Conservation (phyloP, 495 filamentous ascomycete genomes). For the Astrothelium macrocarpum region DNA sequence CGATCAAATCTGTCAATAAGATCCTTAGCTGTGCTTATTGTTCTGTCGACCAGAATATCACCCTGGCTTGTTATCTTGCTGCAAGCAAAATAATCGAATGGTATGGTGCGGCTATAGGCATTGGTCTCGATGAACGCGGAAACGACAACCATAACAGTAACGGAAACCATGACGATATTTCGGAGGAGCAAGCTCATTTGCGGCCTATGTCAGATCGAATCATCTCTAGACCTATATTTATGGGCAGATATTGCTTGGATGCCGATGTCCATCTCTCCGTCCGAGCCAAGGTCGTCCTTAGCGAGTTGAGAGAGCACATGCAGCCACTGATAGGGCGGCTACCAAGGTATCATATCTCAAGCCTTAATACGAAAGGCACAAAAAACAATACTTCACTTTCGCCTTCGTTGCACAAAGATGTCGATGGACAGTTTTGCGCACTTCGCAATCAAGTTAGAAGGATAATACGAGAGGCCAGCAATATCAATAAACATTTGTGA, state of each 20-base stretch:
- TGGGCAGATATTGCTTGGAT: slow-evolving; percentile 7
- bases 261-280: slow-evolving; percentile 5
- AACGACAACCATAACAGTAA: not conserved
- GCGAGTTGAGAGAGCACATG: slow-evolving; percentile 5
- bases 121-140: not conserved
- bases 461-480: slow-evolving; percentile 6
- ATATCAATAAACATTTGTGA: slow-evolving; percentile 8
- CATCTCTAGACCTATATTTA: slow-evolving; percentile 4
- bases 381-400: not conserved
- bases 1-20: slow-evolving; percentile 5
- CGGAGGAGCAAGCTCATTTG: not conserved
- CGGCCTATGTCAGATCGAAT: slow-evolving; percentile 9
- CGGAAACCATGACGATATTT: not conserved
- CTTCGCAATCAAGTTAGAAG: slow-evolving; percentile 7
- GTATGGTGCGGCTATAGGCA: slow-evolving; percentile 5
- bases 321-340: slow-evolving; percentile 3
- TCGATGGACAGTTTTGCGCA: not conserved
- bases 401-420: not conserved
- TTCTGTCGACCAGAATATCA: not conserved
- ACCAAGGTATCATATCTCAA: slow-evolving; percentile 1
- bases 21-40: not conserved
- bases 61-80: slow-evolving; percentile 4
- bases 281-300: slow-evolving; percentile 7
- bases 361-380: not conserved
- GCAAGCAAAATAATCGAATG: slow-evolving; percentile 5